Evolutionary conservation across 345 rosid species (phyloP).

Genomic region (Erucastrum elatum): DNA sequence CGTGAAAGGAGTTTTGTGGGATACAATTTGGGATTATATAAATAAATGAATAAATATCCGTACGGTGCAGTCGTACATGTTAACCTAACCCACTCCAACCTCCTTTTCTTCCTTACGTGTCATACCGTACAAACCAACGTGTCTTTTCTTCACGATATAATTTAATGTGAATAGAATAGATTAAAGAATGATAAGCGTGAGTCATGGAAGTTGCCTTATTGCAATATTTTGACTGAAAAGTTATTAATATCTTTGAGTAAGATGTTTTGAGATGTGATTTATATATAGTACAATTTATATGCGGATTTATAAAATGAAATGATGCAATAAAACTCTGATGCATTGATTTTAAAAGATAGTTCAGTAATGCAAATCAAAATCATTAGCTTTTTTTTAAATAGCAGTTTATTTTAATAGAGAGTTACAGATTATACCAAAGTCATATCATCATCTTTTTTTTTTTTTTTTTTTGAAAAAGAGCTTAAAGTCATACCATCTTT

Average conservation of each 20-base stretch:
- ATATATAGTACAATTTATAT: not conserved
- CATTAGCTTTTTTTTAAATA: not conserved
- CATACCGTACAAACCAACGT: slow-evolving; percentile 42
- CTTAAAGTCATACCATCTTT: no score
- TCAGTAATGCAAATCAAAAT: not conserved
- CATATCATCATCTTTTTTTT: no score
- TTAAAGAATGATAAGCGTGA: not conserved
- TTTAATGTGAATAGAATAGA: not conserved
- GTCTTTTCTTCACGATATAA: slow-evolving; percentile 27
- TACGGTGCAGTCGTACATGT: slow-evolving; percentile 35
- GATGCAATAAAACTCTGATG: not conserved
- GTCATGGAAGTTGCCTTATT: not conserved
- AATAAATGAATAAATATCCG: slow-evolving; percentile 22
- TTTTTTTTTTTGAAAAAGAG: no score
- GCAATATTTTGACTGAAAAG: not conserved
- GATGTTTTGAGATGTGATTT: not conserved
- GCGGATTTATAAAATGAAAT: not conserved
- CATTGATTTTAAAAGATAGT: not conserved
- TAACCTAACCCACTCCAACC: slow-evolving; percentile 25
- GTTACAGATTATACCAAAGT: no score
- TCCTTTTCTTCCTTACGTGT: slow-evolving; percentile 27
- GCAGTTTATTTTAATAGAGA: no score
- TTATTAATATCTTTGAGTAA: not conserved
- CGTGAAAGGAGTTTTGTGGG: slow-evolving; percentile 29
- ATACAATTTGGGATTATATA: not conserved